A percentile compares a stretch with the other conserved stretches of the same genome.
Evolutionary conservation across 805 yeast genomes (phyloP).

Genomic region (Candida jianshihensis): DNA sequence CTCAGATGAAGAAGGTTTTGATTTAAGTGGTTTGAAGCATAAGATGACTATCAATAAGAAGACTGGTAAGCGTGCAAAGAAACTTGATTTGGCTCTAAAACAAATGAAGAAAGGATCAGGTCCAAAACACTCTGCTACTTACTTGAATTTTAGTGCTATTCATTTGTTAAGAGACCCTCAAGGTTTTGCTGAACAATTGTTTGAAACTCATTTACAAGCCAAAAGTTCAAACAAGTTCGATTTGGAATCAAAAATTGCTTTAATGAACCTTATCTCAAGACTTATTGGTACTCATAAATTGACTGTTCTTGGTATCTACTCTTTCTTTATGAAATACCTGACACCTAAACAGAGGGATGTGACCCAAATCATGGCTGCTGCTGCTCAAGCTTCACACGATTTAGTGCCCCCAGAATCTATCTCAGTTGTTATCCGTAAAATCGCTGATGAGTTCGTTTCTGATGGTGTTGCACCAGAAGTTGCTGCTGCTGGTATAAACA

Average conservation of each 20-base stretch:
- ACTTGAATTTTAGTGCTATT: conserved; percentile 87
- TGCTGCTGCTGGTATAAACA: conserved; percentile 95
- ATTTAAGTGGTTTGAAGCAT: conserved; percentile 69
- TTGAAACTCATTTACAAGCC: conserved; percentile 61
- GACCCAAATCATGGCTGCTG: conserved; percentile 93
- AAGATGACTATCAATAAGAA: conserved; percentile 80
- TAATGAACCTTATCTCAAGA: conserved; percentile 83
- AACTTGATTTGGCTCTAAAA: conserved; percentile 68
- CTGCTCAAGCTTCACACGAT: conserved; percentile 95
- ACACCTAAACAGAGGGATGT: conserved; percentile 94
- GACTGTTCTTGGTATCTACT: conserved; percentile 82
- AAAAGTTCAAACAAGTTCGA: conserved; percentile 65
- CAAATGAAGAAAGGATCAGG: conserved; percentile 57
- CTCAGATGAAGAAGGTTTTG: conserved; percentile 65
- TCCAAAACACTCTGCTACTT: conserved; percentile 53
- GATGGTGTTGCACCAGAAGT: conserved; percentile 98
- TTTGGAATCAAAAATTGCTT: conserved; percentile 81
- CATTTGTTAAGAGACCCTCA: conserved; percentile 95
- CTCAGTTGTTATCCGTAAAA: conserved; percentile 72
- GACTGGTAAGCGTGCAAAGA: conserved; percentile 71
- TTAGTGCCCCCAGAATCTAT: conserved; percentile 94
- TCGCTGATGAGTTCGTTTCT: conserved; percentile 95
- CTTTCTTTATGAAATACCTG: conserved; percentile 80
- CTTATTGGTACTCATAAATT: conserved; percentile 92
- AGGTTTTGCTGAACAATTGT: conserved; percentile 88